These are phyloP conservation scores for Leavenworthia alabamica DNA, from an alignment of 345 rosid species.

Conservation along the genomic window DNA sequence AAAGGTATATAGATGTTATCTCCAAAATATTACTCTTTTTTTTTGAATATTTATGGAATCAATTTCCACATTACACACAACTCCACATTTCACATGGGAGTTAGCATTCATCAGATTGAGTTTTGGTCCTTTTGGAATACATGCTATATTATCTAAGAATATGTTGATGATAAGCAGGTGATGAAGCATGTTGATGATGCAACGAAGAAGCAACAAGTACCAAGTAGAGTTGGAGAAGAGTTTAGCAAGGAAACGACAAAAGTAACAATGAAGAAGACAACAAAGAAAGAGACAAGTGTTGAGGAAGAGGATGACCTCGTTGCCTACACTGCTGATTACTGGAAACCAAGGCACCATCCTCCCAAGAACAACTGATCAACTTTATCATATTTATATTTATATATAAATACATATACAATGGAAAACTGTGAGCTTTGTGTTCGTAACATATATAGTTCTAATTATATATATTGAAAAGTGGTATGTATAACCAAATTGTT, in stretches of 20 bases:
- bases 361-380: conserved; percentile 57
- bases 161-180: conserved; percentile 6
- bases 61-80: background rate
- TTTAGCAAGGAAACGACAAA: conserved; percentile 7
- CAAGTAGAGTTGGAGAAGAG: conserved; percentile 8
- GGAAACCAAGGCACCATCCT: conserved; percentile 68
- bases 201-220: conserved; percentile 3
- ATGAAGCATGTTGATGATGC: conserved; percentile 4
- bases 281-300: conserved; percentile 11
- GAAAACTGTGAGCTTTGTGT: conserved; percentile 10
- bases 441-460: conserved; percentile 11
- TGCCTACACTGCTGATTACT: conserved; percentile 69
- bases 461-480: background rate
- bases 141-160: background rate
- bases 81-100: background rate
- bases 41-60: background rate
- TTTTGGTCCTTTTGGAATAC: background rate
- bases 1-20: conserved; percentile 9
- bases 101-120: background rate
- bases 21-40: background rate
- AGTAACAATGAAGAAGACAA: conserved; percentile 4
- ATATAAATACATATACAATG: background rate
- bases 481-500: background rate
- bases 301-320: conserved; percentile 43
- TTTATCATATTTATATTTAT: background rate